Evolutionary conservation across 805 yeast species (phyloP).

Genomic region (Wickerhamomyces strasburgensis): DNA sequence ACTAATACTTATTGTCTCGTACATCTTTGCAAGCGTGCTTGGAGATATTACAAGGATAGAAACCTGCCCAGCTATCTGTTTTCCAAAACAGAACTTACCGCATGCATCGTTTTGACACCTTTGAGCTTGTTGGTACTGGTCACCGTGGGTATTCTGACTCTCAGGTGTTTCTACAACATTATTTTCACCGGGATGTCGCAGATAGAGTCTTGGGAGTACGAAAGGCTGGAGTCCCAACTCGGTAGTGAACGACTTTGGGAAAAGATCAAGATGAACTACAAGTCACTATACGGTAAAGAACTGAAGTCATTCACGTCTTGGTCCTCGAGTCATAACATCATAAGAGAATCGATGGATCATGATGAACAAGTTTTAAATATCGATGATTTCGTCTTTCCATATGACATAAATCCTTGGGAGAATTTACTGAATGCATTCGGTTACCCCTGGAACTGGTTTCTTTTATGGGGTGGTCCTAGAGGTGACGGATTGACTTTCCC

Average conservation of each 20-base stretch:
- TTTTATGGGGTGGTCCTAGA: slow-evolving; percentile 64
- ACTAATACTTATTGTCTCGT: slow-evolving; percentile 44
- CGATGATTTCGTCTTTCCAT: slow-evolving; percentile 78
- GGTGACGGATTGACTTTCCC: slow-evolving; percentile 57
- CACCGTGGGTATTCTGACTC: slow-evolving; percentile 52
- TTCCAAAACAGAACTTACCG: slow-evolving; percentile 45
- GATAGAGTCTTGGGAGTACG: slow-evolving; percentile 90
- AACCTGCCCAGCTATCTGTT: slow-evolving; percentile 53
- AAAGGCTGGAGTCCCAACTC: slow-evolving; percentile 67
- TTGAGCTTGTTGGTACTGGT: slow-evolving; percentile 54
- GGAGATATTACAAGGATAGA: slow-evolving; percentile 42
- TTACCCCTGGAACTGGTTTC: slow-evolving; percentile 54
- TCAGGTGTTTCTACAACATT: slow-evolving; percentile 57
- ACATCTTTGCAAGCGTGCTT: slow-evolving; percentile 37
- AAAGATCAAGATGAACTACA: slow-evolving; percentile 41
- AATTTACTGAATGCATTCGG: slow-evolving; percentile 59
- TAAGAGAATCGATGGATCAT: slow-evolving; percentile 9
- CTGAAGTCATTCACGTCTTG: slow-evolving; percentile 17
- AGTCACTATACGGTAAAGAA: slow-evolving; percentile 20
- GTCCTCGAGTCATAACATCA: slow-evolving; percentile 15
- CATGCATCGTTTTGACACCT: slow-evolving; percentile 51
- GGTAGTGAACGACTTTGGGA: slow-evolving; percentile 50
- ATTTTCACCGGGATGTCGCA: slow-evolving; percentile 70
- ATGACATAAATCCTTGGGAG: slow-evolving; percentile 58
- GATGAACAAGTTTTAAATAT: slow-evolving; percentile 34